Percentiles rank a stretch among this genome's conserved stretches.
Conservation (phyloP, 139 green algal species). For the Choricystis sp. region DNA sequence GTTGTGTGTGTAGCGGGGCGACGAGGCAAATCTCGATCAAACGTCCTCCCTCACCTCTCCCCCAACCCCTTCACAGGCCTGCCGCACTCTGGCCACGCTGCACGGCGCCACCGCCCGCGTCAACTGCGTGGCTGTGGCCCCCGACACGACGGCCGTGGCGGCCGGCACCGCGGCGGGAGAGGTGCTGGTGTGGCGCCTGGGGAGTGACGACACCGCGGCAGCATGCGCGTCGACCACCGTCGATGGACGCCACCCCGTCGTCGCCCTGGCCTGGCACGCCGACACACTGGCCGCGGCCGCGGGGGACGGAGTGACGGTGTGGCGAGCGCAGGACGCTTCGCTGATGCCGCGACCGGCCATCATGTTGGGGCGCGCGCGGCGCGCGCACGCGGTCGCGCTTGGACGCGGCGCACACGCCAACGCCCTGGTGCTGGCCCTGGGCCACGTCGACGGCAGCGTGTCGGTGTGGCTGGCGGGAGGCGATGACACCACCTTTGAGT, state of each 20-base stretch:
- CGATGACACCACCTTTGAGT: slow-evolving; percentile 21
- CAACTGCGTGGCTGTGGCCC: slow-evolving; percentile 62
- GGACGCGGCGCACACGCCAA: background rate
- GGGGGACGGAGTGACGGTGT: slow-evolving; percentile 31
- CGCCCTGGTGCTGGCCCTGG: slow-evolving; percentile 46
- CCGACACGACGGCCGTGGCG: slow-evolving; percentile 1
- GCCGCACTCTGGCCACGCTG: slow-evolving; percentile 31
- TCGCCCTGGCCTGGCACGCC: slow-evolving; percentile 8
- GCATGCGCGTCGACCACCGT: too few relatives aligned
- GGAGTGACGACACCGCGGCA: too few relatives aligned
- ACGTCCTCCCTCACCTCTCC: background rate
- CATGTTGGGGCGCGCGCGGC: too few relatives aligned
- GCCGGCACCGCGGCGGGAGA: background rate
- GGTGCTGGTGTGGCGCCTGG: slow-evolving; percentile 36
- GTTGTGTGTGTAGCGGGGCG: too few relatives aligned
- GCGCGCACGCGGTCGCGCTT: slow-evolving; percentile 1
- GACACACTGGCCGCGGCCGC: slow-evolving; percentile 28
- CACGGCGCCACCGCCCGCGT: slow-evolving; percentile 53
- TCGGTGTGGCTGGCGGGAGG: slow-evolving; percentile 30
- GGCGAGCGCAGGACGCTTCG: slow-evolving; percentile 13
- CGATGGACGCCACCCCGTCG: slow-evolving; percentile 11
- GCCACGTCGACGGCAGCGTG: slow-evolving; percentile 47
- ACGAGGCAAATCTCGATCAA: too few relatives aligned
- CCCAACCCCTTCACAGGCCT: slow-evolving; percentile 16
- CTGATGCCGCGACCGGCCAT: too few relatives aligned